A percentile compares a stretch with the other conserved stretches of the same genome.
phyloP scores from a whole-genome alignment of 2,329 filamentous ascomycete species.

The Neofusicoccum cordaticola region DNA sequence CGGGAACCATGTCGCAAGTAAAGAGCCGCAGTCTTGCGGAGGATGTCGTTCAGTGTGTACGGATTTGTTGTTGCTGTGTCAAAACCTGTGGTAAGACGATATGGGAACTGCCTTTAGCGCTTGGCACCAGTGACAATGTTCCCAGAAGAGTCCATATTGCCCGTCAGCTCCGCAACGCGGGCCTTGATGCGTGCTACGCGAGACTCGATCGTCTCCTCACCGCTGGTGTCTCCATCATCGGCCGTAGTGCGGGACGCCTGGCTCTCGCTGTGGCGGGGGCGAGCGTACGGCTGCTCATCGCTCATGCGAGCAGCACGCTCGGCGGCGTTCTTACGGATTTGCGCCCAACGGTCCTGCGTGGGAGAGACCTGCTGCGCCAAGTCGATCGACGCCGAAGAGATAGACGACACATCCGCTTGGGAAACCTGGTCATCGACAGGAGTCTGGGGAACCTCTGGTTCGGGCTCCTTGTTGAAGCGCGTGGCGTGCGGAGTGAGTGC shows the following conservation, averaged over 20 bases:
- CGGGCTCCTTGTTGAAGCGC: slow-evolving; percentile 22
- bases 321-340: slow-evolving; percentile 92
- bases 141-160: slow-evolving; percentile 59
- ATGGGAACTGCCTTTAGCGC: background rate
- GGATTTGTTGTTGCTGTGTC: background rate
- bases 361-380: slow-evolving; percentile 35
- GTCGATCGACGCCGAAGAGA: slow-evolving; percentile 41
- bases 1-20: background rate
- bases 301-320: slow-evolving; percentile 68
- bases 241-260: slow-evolving; percentile 51
- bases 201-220: slow-evolving; percentile 95
- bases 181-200: slow-evolving; percentile 97
- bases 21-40: background rate
- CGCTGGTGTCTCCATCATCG: slow-evolving; percentile 87
- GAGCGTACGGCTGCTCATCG: slow-evolving; percentile 55
- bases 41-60: background rate
- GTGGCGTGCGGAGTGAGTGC: slow-evolving; percentile 15
- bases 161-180: slow-evolving; percentile 88
- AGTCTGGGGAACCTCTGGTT: slow-evolving; percentile 21
- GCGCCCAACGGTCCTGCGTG: slow-evolving; percentile 81
- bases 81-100: background rate
- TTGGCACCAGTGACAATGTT: slow-evolving; percentile 15
- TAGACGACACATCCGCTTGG: slow-evolving; percentile 35
- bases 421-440: slow-evolving; percentile 15
- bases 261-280: slow-evolving; percentile 50